Evolutionary conservation across 164 flowering plant genomes (phyloP).

Genomic region (Santalum album): DNA sequence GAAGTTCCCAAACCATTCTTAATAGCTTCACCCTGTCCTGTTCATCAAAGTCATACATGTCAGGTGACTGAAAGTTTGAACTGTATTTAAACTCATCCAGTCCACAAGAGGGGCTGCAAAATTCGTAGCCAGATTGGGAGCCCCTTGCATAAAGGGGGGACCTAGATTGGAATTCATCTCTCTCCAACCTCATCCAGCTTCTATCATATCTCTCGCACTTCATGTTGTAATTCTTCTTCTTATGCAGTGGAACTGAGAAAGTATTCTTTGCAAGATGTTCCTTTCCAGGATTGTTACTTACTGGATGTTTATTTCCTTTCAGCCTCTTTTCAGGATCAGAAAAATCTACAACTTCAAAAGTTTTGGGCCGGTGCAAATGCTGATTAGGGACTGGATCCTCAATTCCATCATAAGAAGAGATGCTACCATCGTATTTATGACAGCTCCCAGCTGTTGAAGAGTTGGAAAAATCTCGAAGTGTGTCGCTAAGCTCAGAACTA

Average conservation of each 20-base stretch:
- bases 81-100: slow-evolving; percentile 16
- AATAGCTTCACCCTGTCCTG: slow-evolving; percentile 41
- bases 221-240: too few relatives aligned
- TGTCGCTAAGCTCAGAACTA: slow-evolving; percentile 22
- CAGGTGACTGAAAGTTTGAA: slow-evolving; percentile 17
- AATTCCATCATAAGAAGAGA: slow-evolving; percentile 48
- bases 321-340: slow-evolving; percentile 13
- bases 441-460: slow-evolving; percentile 30
- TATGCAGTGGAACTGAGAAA: slow-evolving; percentile 11
- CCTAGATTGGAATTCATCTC: slow-evolving; percentile 17
- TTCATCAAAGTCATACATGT: slow-evolving; percentile 20
- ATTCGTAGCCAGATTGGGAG: slow-evolving; percentile 17
- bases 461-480: slow-evolving; percentile 14
- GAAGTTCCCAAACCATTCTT: slow-evolving; percentile 52
- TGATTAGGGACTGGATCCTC: slow-evolving; percentile 32
- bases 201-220: slow-evolving; percentile 10
- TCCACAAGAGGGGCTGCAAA: slow-evolving; percentile 24
- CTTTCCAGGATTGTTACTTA: slow-evolving; percentile 12
- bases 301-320: slow-evolving; percentile 13
- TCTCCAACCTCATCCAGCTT: slow-evolving; percentile 22
- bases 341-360: slow-evolving; percentile 10
- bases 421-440: slow-evolving; percentile 50
- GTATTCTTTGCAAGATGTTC: slow-evolving; percentile 16
- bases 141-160: slow-evolving; percentile 14
- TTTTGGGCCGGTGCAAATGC: slow-evolving; percentile 9